Evolutionary conservation across 2,329 filamentous ascomycete genomes (phyloP).

Genomic region (Penicillium glabrum): DNA sequence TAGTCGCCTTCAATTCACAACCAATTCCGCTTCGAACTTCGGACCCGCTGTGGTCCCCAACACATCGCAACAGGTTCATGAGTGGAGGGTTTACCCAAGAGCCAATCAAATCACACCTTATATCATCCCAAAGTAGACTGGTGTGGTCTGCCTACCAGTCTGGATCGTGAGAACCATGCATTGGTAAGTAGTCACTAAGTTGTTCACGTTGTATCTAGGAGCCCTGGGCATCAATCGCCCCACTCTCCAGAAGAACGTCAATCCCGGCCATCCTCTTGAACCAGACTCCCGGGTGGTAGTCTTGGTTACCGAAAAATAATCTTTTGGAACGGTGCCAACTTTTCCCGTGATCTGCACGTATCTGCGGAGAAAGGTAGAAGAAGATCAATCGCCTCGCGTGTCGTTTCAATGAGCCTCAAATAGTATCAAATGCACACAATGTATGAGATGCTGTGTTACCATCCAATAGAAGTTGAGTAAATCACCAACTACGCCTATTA

Average conservation of each 20-base stretch:
- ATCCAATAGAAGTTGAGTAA: not conserved
- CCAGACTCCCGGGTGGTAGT: not conserved
- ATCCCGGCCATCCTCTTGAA: not conserved
- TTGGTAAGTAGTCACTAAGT: not conserved
- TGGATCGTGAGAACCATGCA: not conserved
- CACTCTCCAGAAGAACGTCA: not conserved
- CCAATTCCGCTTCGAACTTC: not conserved
- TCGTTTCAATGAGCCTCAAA: not conserved
- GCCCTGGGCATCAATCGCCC: conserved; percentile 9
- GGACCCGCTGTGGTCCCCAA: not conserved
- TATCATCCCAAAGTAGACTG: not conserved
- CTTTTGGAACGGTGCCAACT: not conserved
- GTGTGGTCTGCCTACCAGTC: not conserved
- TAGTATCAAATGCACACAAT: not conserved
- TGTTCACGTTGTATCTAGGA: not conserved
- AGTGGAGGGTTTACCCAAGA: not conserved
- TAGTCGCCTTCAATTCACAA: not conserved
- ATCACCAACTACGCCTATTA: not conserved
- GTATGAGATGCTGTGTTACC: not conserved
- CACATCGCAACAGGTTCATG: not conserved
- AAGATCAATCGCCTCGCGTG: not conserved
- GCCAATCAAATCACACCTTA: not conserved
- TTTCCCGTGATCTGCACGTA: not conserved
- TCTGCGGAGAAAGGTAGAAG: not conserved
- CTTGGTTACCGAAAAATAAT: conserved; percentile 1